Percentiles rank a stretch among this genome's conserved stretches.
These are phyloP conservation scores for Polyplosphaeria fusca DNA, from an alignment of 495 filamentous ascomycete genomes.

Conservation along the genomic window DNA sequence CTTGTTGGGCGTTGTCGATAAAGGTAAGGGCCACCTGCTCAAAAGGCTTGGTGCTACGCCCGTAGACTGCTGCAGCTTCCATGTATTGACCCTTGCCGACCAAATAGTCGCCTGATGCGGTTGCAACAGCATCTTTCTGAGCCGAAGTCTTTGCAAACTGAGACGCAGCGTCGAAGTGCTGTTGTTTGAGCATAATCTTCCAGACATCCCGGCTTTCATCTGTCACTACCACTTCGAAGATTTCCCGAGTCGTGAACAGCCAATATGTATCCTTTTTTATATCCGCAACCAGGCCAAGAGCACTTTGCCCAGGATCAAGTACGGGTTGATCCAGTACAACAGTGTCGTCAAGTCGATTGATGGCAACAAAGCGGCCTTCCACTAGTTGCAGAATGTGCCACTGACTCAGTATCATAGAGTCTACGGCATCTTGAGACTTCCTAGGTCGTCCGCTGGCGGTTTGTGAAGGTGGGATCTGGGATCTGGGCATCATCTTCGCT, in stretches of 20 bases:
- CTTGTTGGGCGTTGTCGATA: constrained; percentile 83
- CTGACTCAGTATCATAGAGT: constrained; percentile 80
- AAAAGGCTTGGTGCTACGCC: constrained; percentile 90
- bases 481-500: constrained; percentile 69
- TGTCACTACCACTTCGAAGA: constrained; percentile 85
- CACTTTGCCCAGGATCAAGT: constrained; percentile 73
- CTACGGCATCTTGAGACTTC: constrained; percentile 64
- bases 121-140: constrained; percentile 85
- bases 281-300: constrained; percentile 79
- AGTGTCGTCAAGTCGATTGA: constrained; percentile 79
- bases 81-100: constrained; percentile 72
- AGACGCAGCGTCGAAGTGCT: constrained; percentile 83
- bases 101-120: constrained; percentile 84
- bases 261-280: constrained; percentile 92
- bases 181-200: constrained; percentile 80
- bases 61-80: constrained; percentile 86
- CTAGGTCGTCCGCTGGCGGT: constrained; percentile 61
- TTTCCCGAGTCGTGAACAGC: constrained; percentile 85
- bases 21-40: constrained; percentile 91
- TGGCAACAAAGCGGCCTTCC: constrained; percentile 73
- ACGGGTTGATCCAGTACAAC: constrained; percentile 83
- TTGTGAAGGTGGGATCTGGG: constrained; percentile 65
- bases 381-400: constrained; percentile 89
- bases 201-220: constrained; percentile 93
- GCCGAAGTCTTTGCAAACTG: constrained; percentile 68